phyloP scores from a whole-genome alignment of 1,139 yeast genomes.

The Taphrina pruni region DNA sequence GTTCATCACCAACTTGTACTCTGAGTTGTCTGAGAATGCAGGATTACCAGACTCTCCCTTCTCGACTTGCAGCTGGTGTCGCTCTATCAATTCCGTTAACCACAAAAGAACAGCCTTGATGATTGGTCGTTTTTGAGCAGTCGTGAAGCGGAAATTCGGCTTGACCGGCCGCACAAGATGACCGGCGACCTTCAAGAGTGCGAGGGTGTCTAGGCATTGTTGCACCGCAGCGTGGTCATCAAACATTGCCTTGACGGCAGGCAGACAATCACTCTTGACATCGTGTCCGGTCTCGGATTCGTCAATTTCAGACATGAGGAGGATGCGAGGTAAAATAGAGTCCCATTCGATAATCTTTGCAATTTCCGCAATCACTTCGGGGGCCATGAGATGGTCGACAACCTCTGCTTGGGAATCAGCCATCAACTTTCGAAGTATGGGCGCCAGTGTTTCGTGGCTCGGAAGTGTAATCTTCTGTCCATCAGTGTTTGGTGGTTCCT shows the following conservation, averaged over 20 bases:
- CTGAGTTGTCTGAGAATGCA: constrained; percentile 32
- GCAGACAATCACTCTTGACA: constrained; percentile 42
- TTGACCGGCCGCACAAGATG: constrained; percentile 28
- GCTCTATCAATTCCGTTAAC: constrained; percentile 42
- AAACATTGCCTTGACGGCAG: constrained; percentile 42
- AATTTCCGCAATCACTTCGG: constrained; percentile 43
- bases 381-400: constrained; percentile 43
- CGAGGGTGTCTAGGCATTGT: constrained; percentile 36
- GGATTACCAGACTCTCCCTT: constrained; percentile 37
- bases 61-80: constrained; percentile 29
- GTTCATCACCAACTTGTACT: constrained; percentile 39
- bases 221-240: constrained; percentile 37
- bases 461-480: constrained; percentile 37
- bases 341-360: constrained; percentile 41
- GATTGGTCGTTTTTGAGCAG: constrained; percentile 43
- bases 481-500: constrained; percentile 41
- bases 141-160: constrained; percentile 41
- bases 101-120: constrained; percentile 44
- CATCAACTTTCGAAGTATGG: constrained; percentile 39
- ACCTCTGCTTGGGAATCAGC: constrained; percentile 43
- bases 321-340: constrained; percentile 42
- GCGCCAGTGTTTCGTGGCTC: constrained; percentile 39
- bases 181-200: constrained; percentile 35
- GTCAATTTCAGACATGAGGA: constrained; percentile 42
- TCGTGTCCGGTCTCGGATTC: constrained; percentile 41